A percentile compares a stretch with the other conserved stretches of the same genome.
Evolutionary conservation across 1,284 basidiomycete genomes (phyloP).

Genomic region (Boletus austroedulis): DNA sequence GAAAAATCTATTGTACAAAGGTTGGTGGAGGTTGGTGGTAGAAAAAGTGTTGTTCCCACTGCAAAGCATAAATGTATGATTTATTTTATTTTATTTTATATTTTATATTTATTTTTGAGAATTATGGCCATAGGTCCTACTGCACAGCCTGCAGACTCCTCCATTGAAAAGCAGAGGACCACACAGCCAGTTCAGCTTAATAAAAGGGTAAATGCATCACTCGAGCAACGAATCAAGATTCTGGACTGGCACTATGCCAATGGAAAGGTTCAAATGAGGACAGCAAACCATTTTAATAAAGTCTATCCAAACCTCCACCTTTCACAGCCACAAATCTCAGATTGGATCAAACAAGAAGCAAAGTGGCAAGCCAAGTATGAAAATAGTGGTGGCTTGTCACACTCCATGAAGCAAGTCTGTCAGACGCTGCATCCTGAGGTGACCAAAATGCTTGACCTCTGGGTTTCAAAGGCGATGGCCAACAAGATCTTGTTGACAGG

Average conservation of each 20-base stretch:
- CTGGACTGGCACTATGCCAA: slow-evolving; percentile 13
- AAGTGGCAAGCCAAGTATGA: too few species aligned
- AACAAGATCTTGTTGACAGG: background rate
- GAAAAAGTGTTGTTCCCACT: too few species aligned
- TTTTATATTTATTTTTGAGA: too few species aligned
- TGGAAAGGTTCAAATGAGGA: background rate
- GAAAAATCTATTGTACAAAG: too few species aligned
- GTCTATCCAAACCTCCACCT: slow-evolving; percentile 6
- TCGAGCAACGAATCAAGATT: slow-evolving; percentile 9
- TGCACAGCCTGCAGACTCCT: too few species aligned
- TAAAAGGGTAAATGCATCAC: background rate
- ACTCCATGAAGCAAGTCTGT: background rate
- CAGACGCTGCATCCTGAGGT: slow-evolving; percentile 12
- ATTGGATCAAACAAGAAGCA: background rate
- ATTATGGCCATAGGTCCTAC: too few species aligned
- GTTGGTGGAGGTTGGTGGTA: too few species aligned
- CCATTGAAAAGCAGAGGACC: too few species aligned
- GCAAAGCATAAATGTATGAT: too few species aligned
- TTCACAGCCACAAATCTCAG: slow-evolving; percentile 1
- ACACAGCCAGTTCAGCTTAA: too few species aligned
- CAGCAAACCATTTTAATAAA: background rate
- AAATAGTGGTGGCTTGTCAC: too few species aligned
- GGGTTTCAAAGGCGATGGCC: slow-evolving; percentile 12
- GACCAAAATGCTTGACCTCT: slow-evolving; percentile 17
- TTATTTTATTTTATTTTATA: too few species aligned